These are phyloP conservation scores for Colletotrichum sp. DNA, from an alignment of 2,329 filamentous ascomycete genomes.

Conservation along the genomic window DNA sequence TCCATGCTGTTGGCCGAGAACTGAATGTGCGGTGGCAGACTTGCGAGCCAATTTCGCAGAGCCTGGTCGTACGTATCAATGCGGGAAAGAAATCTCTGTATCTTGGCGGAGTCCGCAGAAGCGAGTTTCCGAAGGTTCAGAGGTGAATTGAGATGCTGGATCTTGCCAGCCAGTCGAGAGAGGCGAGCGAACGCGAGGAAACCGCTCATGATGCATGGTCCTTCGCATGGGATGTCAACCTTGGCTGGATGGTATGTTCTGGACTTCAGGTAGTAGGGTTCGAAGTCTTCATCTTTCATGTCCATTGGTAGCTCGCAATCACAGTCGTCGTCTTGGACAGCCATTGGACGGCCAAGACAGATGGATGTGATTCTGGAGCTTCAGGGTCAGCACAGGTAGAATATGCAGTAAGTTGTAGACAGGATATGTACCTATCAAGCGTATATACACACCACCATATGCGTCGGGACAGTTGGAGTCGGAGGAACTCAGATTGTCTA, in stretches of 20 bases:
- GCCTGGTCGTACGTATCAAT: conserved; percentile 21
- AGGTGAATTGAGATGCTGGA: neutral
- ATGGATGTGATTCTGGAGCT: conserved; percentile 29
- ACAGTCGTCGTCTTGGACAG: conserved; percentile 34
- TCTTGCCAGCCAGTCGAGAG: neutral
- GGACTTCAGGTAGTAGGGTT: neutral
- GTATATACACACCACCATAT: conserved; percentile 35
- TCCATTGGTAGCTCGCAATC: conserved; percentile 30
- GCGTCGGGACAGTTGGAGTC: conserved; percentile 27
- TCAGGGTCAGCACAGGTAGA: neutral
- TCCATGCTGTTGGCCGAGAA: conserved; percentile 27
- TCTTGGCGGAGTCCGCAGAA: neutral
- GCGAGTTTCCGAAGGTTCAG: neutral
- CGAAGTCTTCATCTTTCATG: conserved; percentile 29
- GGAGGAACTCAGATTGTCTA: conserved; percentile 12
- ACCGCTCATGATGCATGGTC: neutral
- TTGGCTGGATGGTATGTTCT: neutral
- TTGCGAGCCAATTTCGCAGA: conserved; percentile 25
- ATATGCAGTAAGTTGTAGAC: neutral
- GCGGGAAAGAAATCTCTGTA: neutral
- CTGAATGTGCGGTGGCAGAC: conserved; percentile 28
- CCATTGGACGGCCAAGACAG: conserved; percentile 31
- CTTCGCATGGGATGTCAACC: neutral
- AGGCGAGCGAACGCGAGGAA: neutral
- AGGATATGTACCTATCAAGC: conserved; percentile 27